Evolutionary conservation across 441 rosid genomes (phyloP).

Genomic region (Erodium trifolium): DNA sequence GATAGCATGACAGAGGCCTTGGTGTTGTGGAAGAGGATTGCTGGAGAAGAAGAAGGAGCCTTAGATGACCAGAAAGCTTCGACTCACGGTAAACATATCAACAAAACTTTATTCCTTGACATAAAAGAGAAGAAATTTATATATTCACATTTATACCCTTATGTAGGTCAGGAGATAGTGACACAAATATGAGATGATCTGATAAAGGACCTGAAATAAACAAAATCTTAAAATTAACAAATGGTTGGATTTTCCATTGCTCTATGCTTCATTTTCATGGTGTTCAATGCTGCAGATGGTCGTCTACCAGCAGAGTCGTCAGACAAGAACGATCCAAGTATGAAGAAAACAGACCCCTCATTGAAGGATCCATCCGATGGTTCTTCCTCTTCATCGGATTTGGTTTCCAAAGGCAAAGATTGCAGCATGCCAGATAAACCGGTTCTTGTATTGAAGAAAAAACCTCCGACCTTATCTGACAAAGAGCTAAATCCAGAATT

Average conservation of each 20-base stretch:
- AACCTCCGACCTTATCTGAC: conserved; percentile 68
- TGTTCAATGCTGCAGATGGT: conserved; percentile 28
- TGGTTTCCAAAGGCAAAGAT: no score
- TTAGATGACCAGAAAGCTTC: conserved; percentile 53
- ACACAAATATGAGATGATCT: not conserved
- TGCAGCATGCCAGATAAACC: conserved; percentile 39
- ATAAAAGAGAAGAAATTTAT: not conserved
- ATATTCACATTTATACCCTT: not conserved
- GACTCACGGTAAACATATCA: conserved; percentile 40
- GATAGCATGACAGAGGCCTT: conserved; percentile 91
- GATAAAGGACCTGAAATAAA: not conserved
- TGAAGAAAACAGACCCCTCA: conserved; percentile 32
- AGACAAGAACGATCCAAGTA: conserved; percentile 37
- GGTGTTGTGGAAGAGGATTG: conserved; percentile 79
- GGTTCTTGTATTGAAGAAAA: conserved; percentile 80
- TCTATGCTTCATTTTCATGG: not conserved
- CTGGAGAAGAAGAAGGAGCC: conserved; percentile 56
- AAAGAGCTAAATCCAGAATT: conserved; percentile 87
- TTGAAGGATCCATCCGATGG: conserved; percentile 42
- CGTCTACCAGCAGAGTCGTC: conserved; percentile 30
- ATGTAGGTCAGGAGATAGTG: not conserved
- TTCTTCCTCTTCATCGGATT: conserved; percentile 28
- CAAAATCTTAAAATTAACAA: not conserved
- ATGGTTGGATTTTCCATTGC: not conserved
- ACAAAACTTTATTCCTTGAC: conserved; percentile 2